phyloP scores from a whole-genome alignment of 1,284 basidiomycete genomes.

The Hemileia vastatrix region DNA sequence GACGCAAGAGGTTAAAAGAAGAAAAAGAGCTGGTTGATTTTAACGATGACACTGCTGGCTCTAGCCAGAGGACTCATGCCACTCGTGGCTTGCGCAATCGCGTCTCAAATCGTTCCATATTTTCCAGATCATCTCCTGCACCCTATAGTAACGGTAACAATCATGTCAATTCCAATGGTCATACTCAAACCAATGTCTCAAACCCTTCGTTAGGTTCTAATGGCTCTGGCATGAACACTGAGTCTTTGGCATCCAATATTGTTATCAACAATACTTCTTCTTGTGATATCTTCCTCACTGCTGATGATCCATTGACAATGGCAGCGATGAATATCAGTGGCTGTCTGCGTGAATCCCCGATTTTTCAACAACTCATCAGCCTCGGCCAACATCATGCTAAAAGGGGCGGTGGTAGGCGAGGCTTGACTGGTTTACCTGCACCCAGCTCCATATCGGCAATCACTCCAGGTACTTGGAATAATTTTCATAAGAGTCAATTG shows the following conservation, averaged over 20 bases:
- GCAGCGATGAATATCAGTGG: constrained; percentile 18
- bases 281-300: constrained; percentile 11
- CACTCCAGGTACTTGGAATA: constrained; percentile 22
- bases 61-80: constrained; percentile 14
- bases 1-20: constrained; percentile 48
- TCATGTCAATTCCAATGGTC: background rate
- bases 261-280: background rate
- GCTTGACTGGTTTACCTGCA: constrained; percentile 13
- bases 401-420: constrained; percentile 13
- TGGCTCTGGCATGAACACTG: no score
- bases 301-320: constrained; percentile 22
- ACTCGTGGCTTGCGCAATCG: constrained; percentile 20
- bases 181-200: background rate
- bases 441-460: constrained; percentile 13
- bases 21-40: constrained; percentile 46
- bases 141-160: background rate
- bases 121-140: constrained; percentile 15
- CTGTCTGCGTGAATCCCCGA: constrained; percentile 20
- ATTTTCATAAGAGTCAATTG: constrained; percentile 21
- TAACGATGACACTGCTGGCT: constrained; percentile 20
- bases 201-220: no score
- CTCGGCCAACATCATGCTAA: constrained; percentile 5
- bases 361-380: constrained; percentile 22
- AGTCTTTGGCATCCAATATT: constrained; percentile 1
- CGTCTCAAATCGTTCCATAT: constrained; percentile 13